These are phyloP conservation scores for Xylaria digitata DNA, from an alignment of 2,329 filamentous ascomycete genomes.

Conservation along the genomic window DNA sequence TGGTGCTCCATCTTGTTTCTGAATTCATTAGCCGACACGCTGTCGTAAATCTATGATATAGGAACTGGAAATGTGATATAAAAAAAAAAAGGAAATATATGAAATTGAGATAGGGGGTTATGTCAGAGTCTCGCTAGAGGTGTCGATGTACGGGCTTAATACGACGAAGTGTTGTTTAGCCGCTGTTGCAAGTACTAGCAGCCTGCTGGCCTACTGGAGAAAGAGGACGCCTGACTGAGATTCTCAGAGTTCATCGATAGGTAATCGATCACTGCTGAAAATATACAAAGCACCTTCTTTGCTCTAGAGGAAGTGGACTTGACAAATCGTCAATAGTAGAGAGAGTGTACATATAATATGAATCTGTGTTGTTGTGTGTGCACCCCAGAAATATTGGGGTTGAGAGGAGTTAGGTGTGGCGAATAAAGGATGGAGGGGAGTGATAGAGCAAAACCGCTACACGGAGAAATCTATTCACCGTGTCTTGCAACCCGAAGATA, in stretches of 20 bases:
- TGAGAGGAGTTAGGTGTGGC: too few species aligned
- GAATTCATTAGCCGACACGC: neutral
- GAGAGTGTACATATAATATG: too few species aligned
- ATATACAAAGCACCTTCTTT: too few species aligned
- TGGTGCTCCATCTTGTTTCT: slow-evolving; percentile 19
- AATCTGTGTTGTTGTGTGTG: too few species aligned
- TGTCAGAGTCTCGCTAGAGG: neutral
- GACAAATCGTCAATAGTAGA: too few species aligned
- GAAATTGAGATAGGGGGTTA: neutral
- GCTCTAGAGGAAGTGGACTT: too few species aligned
- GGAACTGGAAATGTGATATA: neutral
- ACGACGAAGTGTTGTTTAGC: neutral
- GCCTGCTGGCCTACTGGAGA: too few species aligned
- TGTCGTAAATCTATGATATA: neutral
- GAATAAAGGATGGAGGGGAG: neutral
- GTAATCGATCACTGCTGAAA: too few species aligned
- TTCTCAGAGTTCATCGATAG: too few species aligned
- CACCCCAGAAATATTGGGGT: too few species aligned
- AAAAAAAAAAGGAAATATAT: neutral
- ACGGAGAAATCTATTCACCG: neutral
- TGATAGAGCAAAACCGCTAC: neutral
- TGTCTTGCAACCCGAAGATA: neutral
- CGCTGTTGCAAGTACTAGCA: too few species aligned
- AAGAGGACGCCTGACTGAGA: too few species aligned
- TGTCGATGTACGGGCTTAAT: neutral